phyloP scores from a whole-genome alignment of 257 asterid species.

The Phtheirospermum japonicum region DNA sequence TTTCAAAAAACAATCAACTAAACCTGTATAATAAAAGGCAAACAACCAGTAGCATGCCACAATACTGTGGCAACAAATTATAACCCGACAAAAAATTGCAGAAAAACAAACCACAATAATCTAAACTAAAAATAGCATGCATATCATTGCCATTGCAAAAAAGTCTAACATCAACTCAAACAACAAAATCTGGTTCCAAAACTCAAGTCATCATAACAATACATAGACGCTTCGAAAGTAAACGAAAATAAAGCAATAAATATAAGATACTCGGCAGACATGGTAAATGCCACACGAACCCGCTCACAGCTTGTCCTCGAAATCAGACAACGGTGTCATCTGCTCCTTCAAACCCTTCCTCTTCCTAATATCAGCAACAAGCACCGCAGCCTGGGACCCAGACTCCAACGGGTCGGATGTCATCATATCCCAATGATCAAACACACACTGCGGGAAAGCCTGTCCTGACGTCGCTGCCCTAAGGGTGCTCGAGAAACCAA shows the following conservation, averaged over 20 bases:
- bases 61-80: no score
- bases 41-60: no score
- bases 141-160: background rate
- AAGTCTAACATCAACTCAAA: background rate
- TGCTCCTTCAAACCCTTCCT: conserved; percentile 11
- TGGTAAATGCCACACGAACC: background rate
- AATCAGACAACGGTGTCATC: conserved; percentile 2
- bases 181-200: background rate
- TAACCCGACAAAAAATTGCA: no score
- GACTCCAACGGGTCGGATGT: background rate
- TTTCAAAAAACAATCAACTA: no score
- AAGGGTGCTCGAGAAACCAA: background rate
- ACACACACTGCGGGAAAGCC: conserved; percentile 9
- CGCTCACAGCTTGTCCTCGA: background rate
- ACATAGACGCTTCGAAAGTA: background rate
- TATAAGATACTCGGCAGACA: background rate
- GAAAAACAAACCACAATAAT: no score
- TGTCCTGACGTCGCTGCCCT: conserved; percentile 3
- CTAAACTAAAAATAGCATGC: background rate
- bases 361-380: conserved; percentile 9
- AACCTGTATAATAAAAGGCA: no score
- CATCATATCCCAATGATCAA: conserved; percentile 12
- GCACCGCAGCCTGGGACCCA: background rate
- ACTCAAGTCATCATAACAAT: background rate
- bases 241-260: background rate